Percentiles rank a stretch among this genome's conserved stretches.
Evolutionary conservation across 352 stramenopile species (phyloP).

Genomic region (Globisporangium barbulae): DNA sequence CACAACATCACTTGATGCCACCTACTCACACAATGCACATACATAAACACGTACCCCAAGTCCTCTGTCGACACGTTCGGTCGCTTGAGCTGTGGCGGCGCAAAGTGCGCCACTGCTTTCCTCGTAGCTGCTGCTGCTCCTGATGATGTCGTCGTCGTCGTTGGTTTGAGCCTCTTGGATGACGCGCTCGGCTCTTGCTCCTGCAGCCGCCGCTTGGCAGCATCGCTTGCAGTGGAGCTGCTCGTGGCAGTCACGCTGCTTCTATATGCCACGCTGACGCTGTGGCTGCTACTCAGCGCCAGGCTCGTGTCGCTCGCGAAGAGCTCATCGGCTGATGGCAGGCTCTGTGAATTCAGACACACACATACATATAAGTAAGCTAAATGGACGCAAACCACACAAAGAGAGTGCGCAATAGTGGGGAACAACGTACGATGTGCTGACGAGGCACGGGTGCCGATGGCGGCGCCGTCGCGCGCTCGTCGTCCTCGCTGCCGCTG

Average conservation of each 20-base stretch:
- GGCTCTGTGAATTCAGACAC: neutral
- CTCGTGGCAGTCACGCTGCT: neutral
- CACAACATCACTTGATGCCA: neutral
- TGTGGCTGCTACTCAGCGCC: conserved; percentile 4
- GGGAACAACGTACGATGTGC: conserved; percentile 3
- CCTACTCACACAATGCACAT: neutral
- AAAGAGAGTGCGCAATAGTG: conserved; percentile 1
- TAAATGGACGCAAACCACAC: neutral
- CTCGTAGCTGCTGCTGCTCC: conserved; percentile 17
- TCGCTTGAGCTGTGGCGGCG: conserved; percentile 57
- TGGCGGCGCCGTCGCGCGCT: neutral
- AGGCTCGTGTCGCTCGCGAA: conserved; percentile 37
- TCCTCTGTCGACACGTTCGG: conserved; percentile 77
- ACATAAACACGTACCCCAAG: conserved; percentile 29
- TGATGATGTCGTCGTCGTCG: neutral
- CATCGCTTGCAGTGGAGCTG: neutral
- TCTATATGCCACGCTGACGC: conserved; percentile 10
- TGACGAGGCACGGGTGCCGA: neutral
- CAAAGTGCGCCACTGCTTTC: conserved; percentile 32
- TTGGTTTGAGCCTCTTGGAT: conserved; percentile 17
- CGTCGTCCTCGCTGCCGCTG: conserved; percentile 31
- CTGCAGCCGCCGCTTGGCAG: conserved; percentile 12
- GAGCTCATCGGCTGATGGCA: conserved; percentile 49
- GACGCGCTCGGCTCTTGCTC: conserved; percentile 8
- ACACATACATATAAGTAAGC: neutral